Conservation (phyloP, 2,329 filamentous ascomycete species). For the Apiospora malaysiana region DNA sequence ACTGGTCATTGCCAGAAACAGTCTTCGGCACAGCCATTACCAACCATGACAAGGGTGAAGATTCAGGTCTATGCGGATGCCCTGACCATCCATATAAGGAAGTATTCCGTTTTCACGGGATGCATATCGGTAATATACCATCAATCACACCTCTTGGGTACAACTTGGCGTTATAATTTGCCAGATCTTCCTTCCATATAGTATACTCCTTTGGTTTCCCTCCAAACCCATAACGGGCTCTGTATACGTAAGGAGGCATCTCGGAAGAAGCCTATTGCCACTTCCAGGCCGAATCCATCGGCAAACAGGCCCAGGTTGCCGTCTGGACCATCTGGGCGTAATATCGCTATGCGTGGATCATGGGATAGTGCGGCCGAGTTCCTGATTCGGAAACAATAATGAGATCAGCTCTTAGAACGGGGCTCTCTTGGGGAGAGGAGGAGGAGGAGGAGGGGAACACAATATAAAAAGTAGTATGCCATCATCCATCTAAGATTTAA, state of each 20-base stretch:
- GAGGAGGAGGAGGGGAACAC: no score
- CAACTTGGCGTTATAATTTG: neutral
- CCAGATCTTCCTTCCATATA: conserved; percentile 1
- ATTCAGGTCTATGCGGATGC: neutral
- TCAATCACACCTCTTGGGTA: neutral
- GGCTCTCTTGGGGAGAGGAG: neutral
- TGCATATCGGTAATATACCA: neutral
- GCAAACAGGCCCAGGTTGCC: conserved; percentile 17
- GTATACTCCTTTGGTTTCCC: neutral
- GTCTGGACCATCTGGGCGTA: conserved; percentile 5
- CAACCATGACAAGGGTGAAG: neutral
- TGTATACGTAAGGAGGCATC: conserved; percentile 5
- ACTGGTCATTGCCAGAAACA: neutral
- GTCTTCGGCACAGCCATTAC: neutral
- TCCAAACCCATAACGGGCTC: neutral
- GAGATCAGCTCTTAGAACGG: neutral
- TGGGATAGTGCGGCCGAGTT: conserved; percentile 15
- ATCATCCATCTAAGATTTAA: conserved; percentile 1
- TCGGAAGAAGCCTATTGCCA: conserved; percentile 4
- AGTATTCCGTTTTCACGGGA: neutral
- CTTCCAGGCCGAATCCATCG: neutral
- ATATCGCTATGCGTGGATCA: conserved; percentile 1
- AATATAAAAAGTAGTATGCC: neutral
- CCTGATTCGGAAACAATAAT: conserved; percentile 9
- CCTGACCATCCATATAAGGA: conserved; percentile 1